Conservation (phyloP, 108 stramenopile genomes). For the Cyclotella baltica region DNA sequence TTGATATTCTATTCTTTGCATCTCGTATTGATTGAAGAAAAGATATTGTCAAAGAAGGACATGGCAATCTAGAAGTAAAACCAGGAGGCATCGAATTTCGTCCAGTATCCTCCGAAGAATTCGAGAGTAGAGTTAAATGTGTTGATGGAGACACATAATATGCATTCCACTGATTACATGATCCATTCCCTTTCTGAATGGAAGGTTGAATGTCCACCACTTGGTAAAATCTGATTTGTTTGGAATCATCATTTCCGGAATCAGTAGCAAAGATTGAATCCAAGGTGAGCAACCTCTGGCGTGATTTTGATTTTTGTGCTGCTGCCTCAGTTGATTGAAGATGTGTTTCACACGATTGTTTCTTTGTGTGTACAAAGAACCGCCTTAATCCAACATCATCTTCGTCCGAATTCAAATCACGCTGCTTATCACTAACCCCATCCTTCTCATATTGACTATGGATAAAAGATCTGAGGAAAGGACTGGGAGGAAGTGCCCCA, state of each 20-base stretch:
- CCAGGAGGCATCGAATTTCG: constrained; percentile 19
- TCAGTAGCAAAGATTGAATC: constrained; percentile 48
- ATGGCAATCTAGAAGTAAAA: constrained; percentile 38
- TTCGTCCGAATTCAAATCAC: background rate
- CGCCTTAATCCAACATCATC: constrained; percentile 23
- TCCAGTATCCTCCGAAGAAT: background rate
- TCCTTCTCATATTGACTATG: background rate
- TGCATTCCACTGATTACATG: background rate
- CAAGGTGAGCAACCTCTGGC: constrained; percentile 41
- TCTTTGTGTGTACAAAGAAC: constrained; percentile 28
- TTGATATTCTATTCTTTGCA: background rate
- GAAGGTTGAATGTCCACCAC: constrained; percentile 22
- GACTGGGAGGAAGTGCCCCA: constrained; percentile 32
- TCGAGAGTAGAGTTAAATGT: constrained; percentile 35
- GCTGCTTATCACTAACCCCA: background rate
- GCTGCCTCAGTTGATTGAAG: background rate
- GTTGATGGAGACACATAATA: constrained; percentile 46
- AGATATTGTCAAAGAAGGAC: constrained; percentile 25
- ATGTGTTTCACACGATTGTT: background rate
- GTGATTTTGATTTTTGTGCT: constrained; percentile 41
- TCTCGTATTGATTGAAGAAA: constrained; percentile 44
- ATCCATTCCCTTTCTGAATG: background rate
- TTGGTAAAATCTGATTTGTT: constrained; percentile 31
- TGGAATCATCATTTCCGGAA: background rate
- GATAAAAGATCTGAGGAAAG: background rate